phyloP scores from a whole-genome alignment of 1,284 basidiomycete species.

The Schizophyllum commune region DNA sequence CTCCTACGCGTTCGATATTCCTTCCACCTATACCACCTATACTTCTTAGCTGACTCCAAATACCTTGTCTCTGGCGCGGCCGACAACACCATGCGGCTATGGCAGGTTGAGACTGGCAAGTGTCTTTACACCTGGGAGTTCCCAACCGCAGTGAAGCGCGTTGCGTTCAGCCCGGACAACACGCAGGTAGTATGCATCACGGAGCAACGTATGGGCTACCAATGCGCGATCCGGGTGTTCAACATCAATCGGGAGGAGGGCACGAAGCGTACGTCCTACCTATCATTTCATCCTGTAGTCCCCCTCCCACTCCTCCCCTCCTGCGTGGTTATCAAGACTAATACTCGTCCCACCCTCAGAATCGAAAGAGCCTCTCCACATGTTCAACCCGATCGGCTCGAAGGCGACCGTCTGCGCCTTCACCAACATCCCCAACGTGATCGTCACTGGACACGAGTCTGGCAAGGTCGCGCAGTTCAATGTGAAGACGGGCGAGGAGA shows the following conservation, averaged over 20 bases:
- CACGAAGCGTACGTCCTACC: conserved; percentile 50
- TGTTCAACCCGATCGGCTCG: conserved; percentile 86
- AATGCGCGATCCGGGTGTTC: conserved; percentile 85
- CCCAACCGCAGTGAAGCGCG: conserved; percentile 94
- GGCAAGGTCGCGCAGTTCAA: conserved; percentile 92
- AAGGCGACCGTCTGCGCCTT: conserved; percentile 96
- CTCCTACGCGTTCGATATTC: background rate
- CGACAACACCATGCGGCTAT: conserved; percentile 90
- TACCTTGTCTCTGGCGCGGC: conserved; percentile 85
- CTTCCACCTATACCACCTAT: background rate
- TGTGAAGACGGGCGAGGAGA: conserved; percentile 82
- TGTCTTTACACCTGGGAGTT: conserved; percentile 95
- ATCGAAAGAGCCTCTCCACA: conserved; percentile 62
- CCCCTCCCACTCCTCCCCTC: background rate
- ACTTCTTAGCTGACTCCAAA: conserved; percentile 63
- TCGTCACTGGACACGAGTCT: conserved; percentile 93
- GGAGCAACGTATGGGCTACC: conserved; percentile 92
- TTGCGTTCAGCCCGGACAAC: conserved; percentile 86
- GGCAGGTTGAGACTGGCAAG: conserved; percentile 87
- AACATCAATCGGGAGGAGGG: conserved; percentile 71
- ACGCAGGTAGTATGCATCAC: conserved; percentile 87
- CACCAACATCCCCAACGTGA: conserved; percentile 69
- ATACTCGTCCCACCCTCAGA: conserved; percentile 36
- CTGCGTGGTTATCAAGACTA: too few relatives aligned
- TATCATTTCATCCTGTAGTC: conserved; percentile 2